Conservation (phyloP, 352 stramenopile genomes). For the Thraustochytrium striatum region DNA sequence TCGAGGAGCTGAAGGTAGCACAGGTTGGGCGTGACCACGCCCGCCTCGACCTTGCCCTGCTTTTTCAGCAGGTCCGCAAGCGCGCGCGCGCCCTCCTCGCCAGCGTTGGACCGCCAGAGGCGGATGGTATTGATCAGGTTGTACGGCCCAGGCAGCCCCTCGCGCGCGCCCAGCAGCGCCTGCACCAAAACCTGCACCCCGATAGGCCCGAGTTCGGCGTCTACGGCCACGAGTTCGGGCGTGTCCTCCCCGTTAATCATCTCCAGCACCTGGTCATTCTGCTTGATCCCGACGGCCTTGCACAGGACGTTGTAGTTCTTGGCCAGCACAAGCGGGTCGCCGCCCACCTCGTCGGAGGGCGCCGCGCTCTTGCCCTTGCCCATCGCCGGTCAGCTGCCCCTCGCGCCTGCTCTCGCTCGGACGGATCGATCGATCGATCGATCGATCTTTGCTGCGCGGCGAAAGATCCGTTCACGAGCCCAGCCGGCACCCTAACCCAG, state of each 20-base stretch:
- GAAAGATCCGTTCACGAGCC: neutral
- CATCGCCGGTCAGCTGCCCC: neutral
- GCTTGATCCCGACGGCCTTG: slow-evolving; percentile 43
- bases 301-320: slow-evolving; percentile 33
- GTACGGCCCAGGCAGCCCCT: slow-evolving; percentile 19
- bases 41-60: neutral
- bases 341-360: neutral
- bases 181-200: neutral
- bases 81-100: slow-evolving; percentile 12
- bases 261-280: slow-evolving; percentile 8
- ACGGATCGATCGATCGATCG: neutral
- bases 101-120: slow-evolving; percentile 13
- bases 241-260: neutral
- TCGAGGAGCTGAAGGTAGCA: slow-evolving; percentile 34
- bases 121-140: slow-evolving; percentile 17
- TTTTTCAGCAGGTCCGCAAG: neutral
- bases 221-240: slow-evolving; percentile 1
- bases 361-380: slow-evolving; percentile 13
- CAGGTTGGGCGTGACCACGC: neutral
- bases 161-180: neutral
- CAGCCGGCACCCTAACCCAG: neutral
- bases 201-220: slow-evolving; percentile 14
- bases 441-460: neutral
- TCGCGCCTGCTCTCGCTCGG: neutral
- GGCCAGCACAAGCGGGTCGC: neutral